Evolutionary conservation across 2,329 filamentous ascomycete species (phyloP), one percentile per base, ranked within the genome.

Genomic region (Sarocladiaceae sp.): DNA sequence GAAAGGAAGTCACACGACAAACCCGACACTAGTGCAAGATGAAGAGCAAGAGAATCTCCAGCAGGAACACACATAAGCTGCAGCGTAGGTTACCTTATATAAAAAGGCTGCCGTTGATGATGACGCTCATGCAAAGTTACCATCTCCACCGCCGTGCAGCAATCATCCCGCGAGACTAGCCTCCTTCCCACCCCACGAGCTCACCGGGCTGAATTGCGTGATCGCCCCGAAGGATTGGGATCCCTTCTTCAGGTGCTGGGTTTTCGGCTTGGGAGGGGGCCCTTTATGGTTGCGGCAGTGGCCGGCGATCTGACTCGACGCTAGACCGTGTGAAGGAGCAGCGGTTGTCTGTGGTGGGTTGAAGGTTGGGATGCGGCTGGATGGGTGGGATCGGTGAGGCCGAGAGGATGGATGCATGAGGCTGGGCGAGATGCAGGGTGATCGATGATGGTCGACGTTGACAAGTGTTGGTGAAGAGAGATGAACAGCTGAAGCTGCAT

Each of bases 131-230:
- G 4, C n/a, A 41, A 10, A n/a, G 20, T 3, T 3, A 23, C 10
- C 6, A 39, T 10, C 34, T 41, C 37, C 37, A 41, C 34, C 34
- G 9, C 19, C 34, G 15, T 26, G 34, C 34, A 39, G 23, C 23
- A 5, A 24, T n/a, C n/a, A n/a, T n/a, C n/a, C n/a, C n/a, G n/a
- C n/a, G n/a, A n/a, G n/a, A n/a, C n/a, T n/a, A n/a, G n/a, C n/a
- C n/a, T n/a, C n/a, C n/a, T 7, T 39, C 12, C 10, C 23, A 6
- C n/a, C 12, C 5, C 11, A 27, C 37, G 37, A 41, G 37, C 21
- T 41, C 23, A 15, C 21, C 10, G 37, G 37, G 37, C 37, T 41
- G 10, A 16, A 41, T 41, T 41, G 37, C 37, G 37, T 41, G 37
- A 41, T 41, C 24, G 26, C 26, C 19, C 34, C 21, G 15, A 15